Base-by-base conservation (phyloP, 2,329 filamentous ascomycete genomes). In the Epichloe sp. region DNA sequence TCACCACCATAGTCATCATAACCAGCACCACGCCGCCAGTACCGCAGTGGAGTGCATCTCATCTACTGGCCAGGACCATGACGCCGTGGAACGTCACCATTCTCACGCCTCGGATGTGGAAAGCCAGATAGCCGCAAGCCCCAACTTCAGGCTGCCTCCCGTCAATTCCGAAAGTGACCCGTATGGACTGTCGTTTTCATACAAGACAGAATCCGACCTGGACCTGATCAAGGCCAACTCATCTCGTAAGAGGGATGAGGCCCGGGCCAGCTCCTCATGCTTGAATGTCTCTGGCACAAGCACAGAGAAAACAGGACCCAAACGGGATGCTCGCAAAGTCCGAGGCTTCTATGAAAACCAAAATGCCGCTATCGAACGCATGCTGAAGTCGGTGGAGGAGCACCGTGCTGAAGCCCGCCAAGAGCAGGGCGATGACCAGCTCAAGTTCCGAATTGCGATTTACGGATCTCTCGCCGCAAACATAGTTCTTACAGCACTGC, bases 331-430 rank as follows among this genome's bases (percentile, higher is more conserved):
- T 14, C 75, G 71, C 57, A 82, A 79, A 61, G 65, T 97, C 15
- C 78, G 86, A 61, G 78, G 80, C 48, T 97, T 96, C 71, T 97
- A 97, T 74, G 79, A 88, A 64, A 76, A 77, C 34, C 91, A 98
- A 65, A 98, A 98, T 65, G 87, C 90, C 65, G 90, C 88, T 60
- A 98, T 98, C 58, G 82, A 95, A 71, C 81, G 88, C 11, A 78
- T 96, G 69, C 76, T 97, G 57, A 96, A 95, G 71, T 84, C 86
- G 3, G 91, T 97, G 2, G 88, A 95, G 62, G 88, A 96, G 63
- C 93, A 97, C 68, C 76, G 86, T 17, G 82, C 83, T 37, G 83
- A 88, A 46, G 90, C 90, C 37, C 83, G 80, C 56, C 85, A 94
- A 59, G 80, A 90, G 64, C 82, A 85, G 53, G 82, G 80, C 53